Percentiles rank a stretch among this genome's conserved stretches.
phyloP scores from a whole-genome alignment of 176 grass and related monocot genomes.

The Triticum aestivum region DNA sequence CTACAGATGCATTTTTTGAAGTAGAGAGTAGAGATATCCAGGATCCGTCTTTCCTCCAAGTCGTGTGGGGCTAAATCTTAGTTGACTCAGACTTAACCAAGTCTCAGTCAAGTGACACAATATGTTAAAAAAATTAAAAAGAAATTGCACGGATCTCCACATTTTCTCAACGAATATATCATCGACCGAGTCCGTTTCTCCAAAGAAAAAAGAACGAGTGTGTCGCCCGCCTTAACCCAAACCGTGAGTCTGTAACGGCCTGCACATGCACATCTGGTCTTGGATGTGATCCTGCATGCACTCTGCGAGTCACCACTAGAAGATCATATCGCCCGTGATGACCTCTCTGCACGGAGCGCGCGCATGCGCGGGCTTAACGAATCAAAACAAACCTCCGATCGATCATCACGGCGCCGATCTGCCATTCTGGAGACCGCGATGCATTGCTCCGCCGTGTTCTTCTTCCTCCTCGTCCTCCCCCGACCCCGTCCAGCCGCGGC shows the following conservation, averaged over 20 bases:
- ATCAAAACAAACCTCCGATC: slow-evolving; percentile 27
- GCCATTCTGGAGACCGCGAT: background rate
- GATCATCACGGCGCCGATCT: background rate
- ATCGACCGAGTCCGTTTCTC: too few species aligned
- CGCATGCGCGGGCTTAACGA: slow-evolving; percentile 18
- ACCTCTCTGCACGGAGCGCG: background rate
- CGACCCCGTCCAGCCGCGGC: background rate
- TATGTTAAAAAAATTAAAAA: too few species aligned
- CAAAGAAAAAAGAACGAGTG: background rate
- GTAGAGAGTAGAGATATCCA: too few species aligned
- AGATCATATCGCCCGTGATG: background rate
- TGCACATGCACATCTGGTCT: background rate
- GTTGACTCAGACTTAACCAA: too few species aligned
- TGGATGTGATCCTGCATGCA: background rate
- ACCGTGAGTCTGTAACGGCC: background rate
- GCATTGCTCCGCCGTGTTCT: background rate
- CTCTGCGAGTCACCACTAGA: background rate
- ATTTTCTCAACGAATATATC: too few species aligned
- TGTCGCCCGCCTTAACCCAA: background rate
- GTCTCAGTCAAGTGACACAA: too few species aligned
- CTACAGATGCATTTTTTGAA: too few species aligned
- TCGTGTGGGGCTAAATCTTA: too few species aligned
- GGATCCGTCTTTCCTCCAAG: too few species aligned
- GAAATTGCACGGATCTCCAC: too few species aligned
- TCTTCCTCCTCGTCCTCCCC: background rate